Evolutionary conservation across 2,329 filamentous ascomycete genomes (phyloP).

Genomic region (Stemphylium beticola): DNA sequence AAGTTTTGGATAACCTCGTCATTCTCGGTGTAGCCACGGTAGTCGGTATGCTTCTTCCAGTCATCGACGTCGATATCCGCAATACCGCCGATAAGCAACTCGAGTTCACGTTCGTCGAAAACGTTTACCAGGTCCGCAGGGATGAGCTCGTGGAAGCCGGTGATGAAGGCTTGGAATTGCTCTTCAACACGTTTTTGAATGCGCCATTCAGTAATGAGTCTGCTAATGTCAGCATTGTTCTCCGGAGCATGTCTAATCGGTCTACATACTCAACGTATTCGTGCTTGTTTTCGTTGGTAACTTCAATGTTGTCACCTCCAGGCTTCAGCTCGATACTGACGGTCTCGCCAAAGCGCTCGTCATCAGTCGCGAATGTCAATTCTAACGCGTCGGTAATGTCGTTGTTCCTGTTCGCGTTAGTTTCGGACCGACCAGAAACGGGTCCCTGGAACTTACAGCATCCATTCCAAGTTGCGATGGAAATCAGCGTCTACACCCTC

Average conservation of each 20-base stretch:
- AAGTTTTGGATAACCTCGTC: conserved; percentile 98
- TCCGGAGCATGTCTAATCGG: conserved; percentile 12
- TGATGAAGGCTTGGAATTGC: conserved; percentile 97
- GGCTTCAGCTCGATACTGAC: conserved; percentile 94
- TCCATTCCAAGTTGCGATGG: conserved; percentile 96
- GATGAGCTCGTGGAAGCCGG: conserved; percentile 96
- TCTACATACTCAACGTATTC: conserved; percentile 86
- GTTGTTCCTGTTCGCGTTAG: conserved; percentile 68
- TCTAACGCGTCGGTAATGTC: conserved; percentile 95
- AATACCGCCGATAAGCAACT: conserved; percentile 96
- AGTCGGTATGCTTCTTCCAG: conserved; percentile 99
- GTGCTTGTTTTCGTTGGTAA: conserved; percentile 98
- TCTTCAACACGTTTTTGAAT: conserved; percentile 98
- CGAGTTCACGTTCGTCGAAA: conserved; percentile 96
- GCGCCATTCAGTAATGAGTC: conserved; percentile 97
- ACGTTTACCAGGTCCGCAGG: conserved; percentile 96
- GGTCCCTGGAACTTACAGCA: conserved; percentile 62
- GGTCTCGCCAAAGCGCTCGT: conserved; percentile 94
- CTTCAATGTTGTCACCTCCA: conserved; percentile 86
- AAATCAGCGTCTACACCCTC: conserved; percentile 98
- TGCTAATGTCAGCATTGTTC: conserved; percentile 41
- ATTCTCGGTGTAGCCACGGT: conserved; percentile 96
- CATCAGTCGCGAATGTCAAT: conserved; percentile 94
- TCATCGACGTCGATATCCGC: conserved; percentile 99
- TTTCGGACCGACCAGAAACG: neutral